Evolutionary conservation across 305 asterid genomes (phyloP).

Genomic region (Fraxinus sp.): DNA sequence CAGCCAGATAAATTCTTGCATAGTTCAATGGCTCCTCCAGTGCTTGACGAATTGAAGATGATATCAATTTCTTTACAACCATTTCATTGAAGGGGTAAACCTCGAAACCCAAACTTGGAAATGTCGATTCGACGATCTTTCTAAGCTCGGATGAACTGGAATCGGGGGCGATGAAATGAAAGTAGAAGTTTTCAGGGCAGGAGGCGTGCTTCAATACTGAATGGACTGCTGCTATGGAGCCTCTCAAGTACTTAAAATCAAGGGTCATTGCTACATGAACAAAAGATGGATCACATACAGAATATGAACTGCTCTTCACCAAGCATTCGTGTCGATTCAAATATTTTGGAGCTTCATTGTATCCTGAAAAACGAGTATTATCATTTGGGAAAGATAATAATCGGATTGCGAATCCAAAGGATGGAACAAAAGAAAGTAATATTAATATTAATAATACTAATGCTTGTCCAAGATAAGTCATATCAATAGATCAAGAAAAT

Average conservation of each 20-base stretch:
- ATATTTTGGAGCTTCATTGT: conserved; percentile 42
- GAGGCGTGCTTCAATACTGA: conserved; percentile 54
- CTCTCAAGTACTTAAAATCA: conserved; percentile 58
- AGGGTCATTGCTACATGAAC: conserved; percentile 68
- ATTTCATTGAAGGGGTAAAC: conserved; percentile 41
- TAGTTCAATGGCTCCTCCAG: conserved; percentile 66
- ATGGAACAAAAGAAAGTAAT: conserved; percentile 24
- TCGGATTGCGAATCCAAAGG: conserved; percentile 35
- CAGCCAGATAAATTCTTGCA: conserved; percentile 62
- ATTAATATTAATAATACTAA: conserved; percentile 11
- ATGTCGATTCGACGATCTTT: conserved; percentile 32
- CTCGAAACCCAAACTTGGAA: conserved; percentile 46
- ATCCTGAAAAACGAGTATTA: conserved; percentile 15
- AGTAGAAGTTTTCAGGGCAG: conserved; percentile 59
- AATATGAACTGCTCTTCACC: neutral
- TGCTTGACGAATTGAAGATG: conserved; percentile 61
- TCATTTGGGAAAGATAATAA: neutral
- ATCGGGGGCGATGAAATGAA: conserved; percentile 51
- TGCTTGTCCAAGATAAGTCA: neutral
- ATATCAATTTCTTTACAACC: conserved; percentile 42
- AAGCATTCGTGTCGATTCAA: conserved; percentile 37
- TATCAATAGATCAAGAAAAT: neutral
- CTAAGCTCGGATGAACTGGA: conserved; percentile 25
- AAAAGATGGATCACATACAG: conserved; percentile 38
- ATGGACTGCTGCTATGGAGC: conserved; percentile 68